Percentiles rank a stretch among this genome's conserved stretches.
phyloP scores from a whole-genome alignment of 331 rosid species.

The Quercus lobata region DNA sequence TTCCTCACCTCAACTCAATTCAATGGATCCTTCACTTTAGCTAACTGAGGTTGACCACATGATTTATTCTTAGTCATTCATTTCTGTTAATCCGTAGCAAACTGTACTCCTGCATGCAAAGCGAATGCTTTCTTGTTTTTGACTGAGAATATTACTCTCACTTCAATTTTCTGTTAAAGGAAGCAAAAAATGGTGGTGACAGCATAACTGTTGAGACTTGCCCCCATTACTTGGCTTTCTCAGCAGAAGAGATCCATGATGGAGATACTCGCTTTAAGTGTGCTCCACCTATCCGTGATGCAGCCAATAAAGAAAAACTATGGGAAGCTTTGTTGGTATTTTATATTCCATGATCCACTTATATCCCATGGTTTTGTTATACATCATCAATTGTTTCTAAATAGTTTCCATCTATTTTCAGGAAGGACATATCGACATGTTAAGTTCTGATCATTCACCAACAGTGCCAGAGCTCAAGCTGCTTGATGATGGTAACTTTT shows the following conservation, averaged over 20 bases:
- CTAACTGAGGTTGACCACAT: neutral
- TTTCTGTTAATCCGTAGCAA: neutral
- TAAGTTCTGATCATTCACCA: slow-evolving; percentile 92
- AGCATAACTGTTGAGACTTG: slow-evolving; percentile 87
- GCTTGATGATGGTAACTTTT: slow-evolving; percentile 70
- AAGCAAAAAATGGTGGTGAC: slow-evolving; percentile 75
- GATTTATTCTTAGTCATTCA: neutral
- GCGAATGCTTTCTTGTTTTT: neutral
- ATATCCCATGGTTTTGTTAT: slow-evolving; percentile 6
- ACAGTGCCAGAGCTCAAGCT: slow-evolving; percentile 82
- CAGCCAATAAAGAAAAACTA: slow-evolving; percentile 66
- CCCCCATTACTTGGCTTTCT: slow-evolving; percentile 85
- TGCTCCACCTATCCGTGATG: slow-evolving; percentile 89
- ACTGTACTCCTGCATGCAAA: neutral
- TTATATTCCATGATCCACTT: slow-evolving; percentile 5
- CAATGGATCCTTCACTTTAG: neutral
- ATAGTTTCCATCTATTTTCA: slow-evolving; percentile 28
- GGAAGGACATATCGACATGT: slow-evolving; percentile 82
- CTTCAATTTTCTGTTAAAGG: slow-evolving; percentile 35
- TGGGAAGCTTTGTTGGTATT: slow-evolving; percentile 82
- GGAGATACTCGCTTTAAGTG: slow-evolving; percentile 93
- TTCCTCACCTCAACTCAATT: neutral
- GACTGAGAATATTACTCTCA: slow-evolving; percentile 13
- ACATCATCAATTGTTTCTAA: neutral
- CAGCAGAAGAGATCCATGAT: slow-evolving; percentile 72